phyloP scores from a whole-genome alignment of 75 land plant genomes.

The Cryptomeria japonica region DNA sequence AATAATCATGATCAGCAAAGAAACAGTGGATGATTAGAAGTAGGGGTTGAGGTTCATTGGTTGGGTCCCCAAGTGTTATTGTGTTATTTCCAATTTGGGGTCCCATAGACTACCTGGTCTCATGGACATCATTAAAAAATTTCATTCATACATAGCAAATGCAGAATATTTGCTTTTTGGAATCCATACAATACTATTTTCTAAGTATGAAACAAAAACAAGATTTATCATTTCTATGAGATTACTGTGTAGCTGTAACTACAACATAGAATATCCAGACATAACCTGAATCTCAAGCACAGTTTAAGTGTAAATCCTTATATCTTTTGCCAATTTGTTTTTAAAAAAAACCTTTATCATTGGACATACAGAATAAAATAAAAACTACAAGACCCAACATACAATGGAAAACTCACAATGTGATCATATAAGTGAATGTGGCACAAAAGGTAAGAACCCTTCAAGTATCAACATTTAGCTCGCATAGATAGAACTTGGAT shows the following conservation, averaged over 20 bases:
- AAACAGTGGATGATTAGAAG: too few species aligned
- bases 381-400: neutral
- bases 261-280: neutral
- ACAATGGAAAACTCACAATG: neutral
- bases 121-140: too few species aligned
- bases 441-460: neutral
- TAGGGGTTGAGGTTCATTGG: too few species aligned
- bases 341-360: neutral
- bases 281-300: neutral
- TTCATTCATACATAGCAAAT: neutral
- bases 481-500: neutral
- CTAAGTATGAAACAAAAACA: neutral
- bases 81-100: too few species aligned
- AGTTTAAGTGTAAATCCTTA: neutral
- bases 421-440: neutral
- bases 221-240: neutral
- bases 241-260: neutral
- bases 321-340: neutral
- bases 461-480: neutral
- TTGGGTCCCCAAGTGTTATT: too few species aligned
- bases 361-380: neutral
- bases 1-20: too few species aligned
- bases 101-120: too few species aligned
- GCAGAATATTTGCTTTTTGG: neutral
- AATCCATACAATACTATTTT: neutral